Evolutionary conservation across 2,329 filamentous ascomycete genomes (phyloP).

Genomic region (Thelonectria blattea): DNA sequence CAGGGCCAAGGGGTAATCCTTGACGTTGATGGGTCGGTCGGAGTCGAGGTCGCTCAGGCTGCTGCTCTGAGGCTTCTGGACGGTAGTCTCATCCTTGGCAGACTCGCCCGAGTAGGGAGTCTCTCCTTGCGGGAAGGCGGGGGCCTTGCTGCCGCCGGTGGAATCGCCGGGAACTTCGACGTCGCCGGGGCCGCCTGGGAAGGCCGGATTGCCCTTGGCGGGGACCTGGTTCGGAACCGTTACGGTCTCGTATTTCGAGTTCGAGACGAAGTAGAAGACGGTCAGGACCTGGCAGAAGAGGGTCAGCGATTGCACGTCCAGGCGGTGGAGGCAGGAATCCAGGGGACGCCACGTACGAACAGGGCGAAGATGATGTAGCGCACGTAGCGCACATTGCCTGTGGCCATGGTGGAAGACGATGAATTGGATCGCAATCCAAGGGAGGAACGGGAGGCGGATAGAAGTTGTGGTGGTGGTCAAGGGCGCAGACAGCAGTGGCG

Average conservation of each 20-base stretch:
- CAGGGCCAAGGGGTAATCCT: slow-evolving; percentile 57
- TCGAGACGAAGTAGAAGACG: slow-evolving; percentile 83
- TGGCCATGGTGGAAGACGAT: slow-evolving; percentile 59
- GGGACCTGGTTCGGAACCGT: slow-evolving; percentile 25
- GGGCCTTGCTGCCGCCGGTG: slow-evolving; percentile 29
- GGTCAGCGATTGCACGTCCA: slow-evolving; percentile 21
- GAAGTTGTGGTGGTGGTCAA: slow-evolving; percentile 25
- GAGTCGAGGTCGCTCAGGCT: background rate
- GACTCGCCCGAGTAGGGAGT: slow-evolving; percentile 14
- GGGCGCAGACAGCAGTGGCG: slow-evolving; percentile 17
- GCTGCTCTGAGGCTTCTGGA: slow-evolving; percentile 28
- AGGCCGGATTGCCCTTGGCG: slow-evolving; percentile 19
- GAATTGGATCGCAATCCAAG: slow-evolving; percentile 25
- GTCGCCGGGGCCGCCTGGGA: slow-evolving; percentile 34
- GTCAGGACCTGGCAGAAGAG: slow-evolving; percentile 25
- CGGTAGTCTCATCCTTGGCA: slow-evolving; percentile 28
- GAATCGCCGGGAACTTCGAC: slow-evolving; percentile 33
- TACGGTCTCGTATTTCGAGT: slow-evolving; percentile 55
- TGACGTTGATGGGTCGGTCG: slow-evolving; percentile 30
- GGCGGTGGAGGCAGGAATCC: slow-evolving; percentile 1
- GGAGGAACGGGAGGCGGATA: slow-evolving; percentile 17
- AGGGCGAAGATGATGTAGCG: slow-evolving; percentile 82
- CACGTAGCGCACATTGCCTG: slow-evolving; percentile 75
- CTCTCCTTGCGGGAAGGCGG: slow-evolving; percentile 35
- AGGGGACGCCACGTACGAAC: slow-evolving; percentile 66